Conservation (phyloP, 495 filamentous ascomycete species). For the Aspergillus nanangensis region DNA sequence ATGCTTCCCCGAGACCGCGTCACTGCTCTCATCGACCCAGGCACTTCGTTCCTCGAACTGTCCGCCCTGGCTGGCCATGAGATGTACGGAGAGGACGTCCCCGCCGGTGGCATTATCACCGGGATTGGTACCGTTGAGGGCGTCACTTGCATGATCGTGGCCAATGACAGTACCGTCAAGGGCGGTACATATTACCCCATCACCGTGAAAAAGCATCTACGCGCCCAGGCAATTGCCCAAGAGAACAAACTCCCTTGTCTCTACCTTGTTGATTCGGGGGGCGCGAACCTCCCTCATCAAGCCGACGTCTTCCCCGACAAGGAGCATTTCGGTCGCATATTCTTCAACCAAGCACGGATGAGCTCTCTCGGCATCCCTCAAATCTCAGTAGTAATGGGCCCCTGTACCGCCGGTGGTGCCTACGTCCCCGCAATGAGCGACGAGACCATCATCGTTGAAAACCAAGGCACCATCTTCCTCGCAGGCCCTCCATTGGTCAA, state of each 20-base stretch:
- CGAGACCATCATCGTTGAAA: constrained; percentile 92
- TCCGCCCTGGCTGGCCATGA: constrained; percentile 83
- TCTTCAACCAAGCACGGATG: constrained; percentile 97
- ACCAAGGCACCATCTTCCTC: constrained; percentile 94
- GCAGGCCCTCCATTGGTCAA: constrained; percentile 95
- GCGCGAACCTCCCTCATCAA: constrained; percentile 93
- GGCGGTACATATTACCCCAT: constrained; percentile 99
- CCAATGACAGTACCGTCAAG: constrained; percentile 97
- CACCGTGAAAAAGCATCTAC: constrained; percentile 95
- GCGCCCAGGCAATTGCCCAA: constrained; percentile 85
- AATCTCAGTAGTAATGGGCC: constrained; percentile 93
- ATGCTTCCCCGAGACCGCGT: constrained; percentile 93
- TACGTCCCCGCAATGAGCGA: constrained; percentile 98
- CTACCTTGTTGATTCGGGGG: constrained; percentile 94
- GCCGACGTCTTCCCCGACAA: constrained; percentile 94
- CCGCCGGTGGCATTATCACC: constrained; percentile 87
- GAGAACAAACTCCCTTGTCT: constrained; percentile 87
- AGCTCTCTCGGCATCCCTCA: constrained; percentile 79
- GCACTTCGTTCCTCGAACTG: constrained; percentile 87
- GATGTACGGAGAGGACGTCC: constrained; percentile 84
- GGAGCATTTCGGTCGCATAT: constrained; percentile 95
- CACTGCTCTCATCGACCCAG: constrained; percentile 81
- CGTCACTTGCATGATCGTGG: constrained; percentile 89
- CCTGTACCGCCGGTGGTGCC: constrained; percentile 93
- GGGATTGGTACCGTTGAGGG: constrained; percentile 89